Conservation (phyloP, 2,329 filamentous ascomycete species). For the Sporothrix inflata region DNA sequence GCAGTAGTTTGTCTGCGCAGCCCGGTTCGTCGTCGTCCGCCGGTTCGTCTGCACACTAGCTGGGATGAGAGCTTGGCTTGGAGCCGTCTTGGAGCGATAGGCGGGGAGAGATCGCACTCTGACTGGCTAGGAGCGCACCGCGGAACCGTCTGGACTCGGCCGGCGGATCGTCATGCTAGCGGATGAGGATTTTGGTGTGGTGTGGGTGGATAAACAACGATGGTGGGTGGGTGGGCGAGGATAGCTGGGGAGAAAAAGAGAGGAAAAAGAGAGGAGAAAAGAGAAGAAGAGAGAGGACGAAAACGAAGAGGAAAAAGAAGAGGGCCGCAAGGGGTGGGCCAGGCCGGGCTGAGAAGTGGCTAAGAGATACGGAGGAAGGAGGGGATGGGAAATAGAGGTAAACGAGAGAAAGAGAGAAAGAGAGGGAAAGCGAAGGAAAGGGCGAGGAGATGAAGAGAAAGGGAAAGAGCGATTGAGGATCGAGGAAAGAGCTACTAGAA, state of each 20-base stretch:
- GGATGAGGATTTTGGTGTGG: neutral
- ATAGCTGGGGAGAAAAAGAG: neutral
- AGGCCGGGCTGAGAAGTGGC: neutral
- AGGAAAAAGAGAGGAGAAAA: neutral
- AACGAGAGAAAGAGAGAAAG: constrained; percentile 3
- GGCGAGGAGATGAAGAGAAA: neutral
- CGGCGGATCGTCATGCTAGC: constrained; percentile 18
- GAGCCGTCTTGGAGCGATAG: neutral
- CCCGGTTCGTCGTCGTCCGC: neutral
- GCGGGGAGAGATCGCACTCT: constrained; percentile 3
- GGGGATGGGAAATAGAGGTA: neutral
- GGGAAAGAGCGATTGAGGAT: neutral
- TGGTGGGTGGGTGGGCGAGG: neutral
- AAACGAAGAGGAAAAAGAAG: neutral
- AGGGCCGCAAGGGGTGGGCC: constrained; percentile 8
- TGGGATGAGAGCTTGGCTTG: constrained; percentile 17
- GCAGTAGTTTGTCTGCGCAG: neutral
- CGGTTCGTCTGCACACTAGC: neutral
- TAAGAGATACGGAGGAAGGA: neutral
- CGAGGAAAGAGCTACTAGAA: neutral
- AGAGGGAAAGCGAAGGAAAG: neutral
- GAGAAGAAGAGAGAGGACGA: neutral
- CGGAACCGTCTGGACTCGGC: constrained; percentile 19
- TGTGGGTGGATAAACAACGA: constrained; percentile 11
- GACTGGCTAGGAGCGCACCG: constrained; percentile 20